These are phyloP conservation scores for Fusarium chuoi DNA, from an alignment of 2,329 filamentous ascomycete genomes.

Conservation along the genomic window DNA sequence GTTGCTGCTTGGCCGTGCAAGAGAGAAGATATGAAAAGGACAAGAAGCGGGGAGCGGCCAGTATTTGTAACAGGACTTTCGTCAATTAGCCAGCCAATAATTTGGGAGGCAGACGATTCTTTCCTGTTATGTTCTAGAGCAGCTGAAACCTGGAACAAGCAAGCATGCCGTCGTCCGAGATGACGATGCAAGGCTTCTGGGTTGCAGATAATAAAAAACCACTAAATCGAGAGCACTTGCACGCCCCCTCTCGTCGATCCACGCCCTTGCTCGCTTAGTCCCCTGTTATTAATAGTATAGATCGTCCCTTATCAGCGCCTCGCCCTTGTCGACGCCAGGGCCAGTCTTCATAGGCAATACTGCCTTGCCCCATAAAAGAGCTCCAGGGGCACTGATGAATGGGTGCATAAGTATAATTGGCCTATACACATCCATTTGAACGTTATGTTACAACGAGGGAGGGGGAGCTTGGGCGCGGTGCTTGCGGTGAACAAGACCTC, in stretches of 20 bases:
- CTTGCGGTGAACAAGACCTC: too few species aligned
- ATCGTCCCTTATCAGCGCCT: too few species aligned
- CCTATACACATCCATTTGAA: too few species aligned
- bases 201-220: neutral
- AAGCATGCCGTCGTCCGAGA: neutral
- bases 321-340: neutral
- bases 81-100: neutral
- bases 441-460: too few species aligned
- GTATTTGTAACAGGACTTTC: neutral
- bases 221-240: neutral
- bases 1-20: too few species aligned
- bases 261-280: neutral
- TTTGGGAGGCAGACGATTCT: neutral
- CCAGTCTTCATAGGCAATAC: too few species aligned
- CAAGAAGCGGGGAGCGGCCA: neutral
- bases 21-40: too few species aligned
- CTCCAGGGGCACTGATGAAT: too few species aligned
- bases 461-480: too few species aligned
- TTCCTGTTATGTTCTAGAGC: neutral
- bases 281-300: neutral
- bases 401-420: too few species aligned
- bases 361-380: too few species aligned
- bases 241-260: too few species aligned
- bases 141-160: neutral
- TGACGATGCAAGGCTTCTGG: neutral